Evolutionary conservation across 2,329 filamentous ascomycete genomes (phyloP), one percentile per base, ranked within the genome.

Genomic region (Stachybotrys chlorohalonatus): DNA sequence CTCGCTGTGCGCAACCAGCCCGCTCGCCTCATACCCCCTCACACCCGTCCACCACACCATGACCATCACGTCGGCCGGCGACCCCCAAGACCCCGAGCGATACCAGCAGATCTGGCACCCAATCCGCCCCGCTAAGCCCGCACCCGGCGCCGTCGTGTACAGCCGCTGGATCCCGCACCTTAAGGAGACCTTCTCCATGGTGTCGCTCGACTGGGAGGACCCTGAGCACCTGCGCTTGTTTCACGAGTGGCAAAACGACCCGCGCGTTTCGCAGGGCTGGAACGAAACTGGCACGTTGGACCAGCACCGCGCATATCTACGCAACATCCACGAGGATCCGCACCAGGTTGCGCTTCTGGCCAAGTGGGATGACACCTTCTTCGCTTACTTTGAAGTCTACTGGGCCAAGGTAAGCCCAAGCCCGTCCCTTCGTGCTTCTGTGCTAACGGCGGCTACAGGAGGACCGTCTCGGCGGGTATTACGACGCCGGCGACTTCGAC

Each of bases 181-280:
- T 47, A 75, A 83, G 57, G 85, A 92, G 74, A 86, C 82, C 59
- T 92, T 92, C 68, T 89, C 85, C 57, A 87, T 92, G 75, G 76
- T 87, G n/a, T 83, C 82, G 11, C 77, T 93, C 1, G 85, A 92
- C 67, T 88, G 81, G 70, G 64, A 76, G 36, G 74, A 89, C 63
- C 65, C 73, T 1, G 76, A 81, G 62, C 87, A 93, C 69, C 71
- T 92, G 52, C 71, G 75, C 15, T 75, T 90, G 6, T 92, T 93
- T 75, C 84, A 91, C 70, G 77, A 77, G 55, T 93, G 89, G 89
- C 88, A 91, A 70, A 93, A 93, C 64, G 88, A 92, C 65, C 88
- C 88, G 53, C 85, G 89, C 52, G 89, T 93, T 36, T 86, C 86
- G 5, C 81, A 86, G 64, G 87, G 87, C 5, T 92, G 89, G 89